Conservation (phyloP, 2,329 filamentous ascomycete genomes). For the Pseudocercospora vitis region DNA sequence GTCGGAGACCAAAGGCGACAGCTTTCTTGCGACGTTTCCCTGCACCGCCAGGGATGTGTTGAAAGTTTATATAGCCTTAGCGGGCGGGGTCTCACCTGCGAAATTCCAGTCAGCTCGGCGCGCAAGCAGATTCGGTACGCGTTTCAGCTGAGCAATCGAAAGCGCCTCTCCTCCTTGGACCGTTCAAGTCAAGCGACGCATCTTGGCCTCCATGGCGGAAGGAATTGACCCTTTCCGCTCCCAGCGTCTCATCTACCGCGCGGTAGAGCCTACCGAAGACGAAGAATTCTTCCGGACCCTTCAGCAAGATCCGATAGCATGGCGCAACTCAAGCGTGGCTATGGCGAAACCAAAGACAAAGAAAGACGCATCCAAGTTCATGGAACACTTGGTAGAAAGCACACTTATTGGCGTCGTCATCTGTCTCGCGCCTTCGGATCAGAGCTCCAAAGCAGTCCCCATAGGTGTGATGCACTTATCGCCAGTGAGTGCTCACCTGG, state of each 20-base stretch:
- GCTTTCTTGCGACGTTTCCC: too few relatives aligned
- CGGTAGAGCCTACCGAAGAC: conserved; percentile 34
- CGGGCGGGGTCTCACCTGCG: neutral
- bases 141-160: neutral
- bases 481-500: conserved; percentile 17
- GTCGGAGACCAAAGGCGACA: too few relatives aligned
- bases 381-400: conserved; percentile 27
- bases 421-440: conserved; percentile 34
- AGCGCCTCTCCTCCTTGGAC: too few relatives aligned
- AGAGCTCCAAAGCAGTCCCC: conserved; percentile 23
- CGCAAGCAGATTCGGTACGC: neutral
- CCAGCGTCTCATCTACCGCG: conserved; percentile 43
- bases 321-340: conserved; percentile 20
- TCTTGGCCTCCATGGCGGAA: too few relatives aligned
- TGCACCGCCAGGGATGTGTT: too few relatives aligned
- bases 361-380: conserved; percentile 32
- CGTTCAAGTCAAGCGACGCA: too few relatives aligned
- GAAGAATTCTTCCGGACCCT: conserved; percentile 34
- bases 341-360: conserved; percentile 37
- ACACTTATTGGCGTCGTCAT: conserved; percentile 42
- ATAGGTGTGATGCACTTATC: conserved; percentile 40
- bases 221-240: conserved; percentile 38
- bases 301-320: conserved; percentile 22
- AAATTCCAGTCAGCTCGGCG: neutral
- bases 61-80: too few relatives aligned